These are phyloP conservation scores for Trichocladium uniseriatum DNA, from an alignment of 495 filamentous ascomycete species.

Conservation along the genomic window DNA sequence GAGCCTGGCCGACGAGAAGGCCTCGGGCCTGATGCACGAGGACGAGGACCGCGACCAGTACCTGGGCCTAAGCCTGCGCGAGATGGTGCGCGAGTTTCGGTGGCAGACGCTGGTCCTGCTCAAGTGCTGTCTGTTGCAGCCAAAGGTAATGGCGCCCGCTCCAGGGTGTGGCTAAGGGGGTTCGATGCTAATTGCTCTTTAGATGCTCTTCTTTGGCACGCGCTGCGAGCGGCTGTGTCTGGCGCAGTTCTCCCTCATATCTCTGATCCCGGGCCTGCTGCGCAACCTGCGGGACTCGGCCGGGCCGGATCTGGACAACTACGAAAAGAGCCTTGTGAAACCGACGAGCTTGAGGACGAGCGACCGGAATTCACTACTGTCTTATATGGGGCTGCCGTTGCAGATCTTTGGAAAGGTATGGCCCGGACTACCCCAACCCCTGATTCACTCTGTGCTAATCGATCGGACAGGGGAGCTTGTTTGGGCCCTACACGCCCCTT, in stretches of 20 bases:
- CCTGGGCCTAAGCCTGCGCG: constrained; percentile 81
- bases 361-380: constrained; percentile 77
- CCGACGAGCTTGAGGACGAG: constrained; percentile 86
- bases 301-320: constrained; percentile 77
- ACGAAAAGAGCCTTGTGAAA: constrained; percentile 62
- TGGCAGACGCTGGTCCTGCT: constrained; percentile 89
- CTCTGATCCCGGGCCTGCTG: constrained; percentile 84
- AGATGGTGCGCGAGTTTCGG: constrained; percentile 87
- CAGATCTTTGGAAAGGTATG: constrained; percentile 88
- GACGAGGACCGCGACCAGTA: constrained; percentile 77
- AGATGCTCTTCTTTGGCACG: constrained; percentile 99
- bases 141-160: constrained; percentile 56
- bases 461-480: constrained; percentile 64
- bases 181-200: neutral
- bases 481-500: constrained; percentile 92
- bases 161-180: neutral
- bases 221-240: constrained; percentile 92
- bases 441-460: neutral
- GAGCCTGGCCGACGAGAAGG: constrained; percentile 56
- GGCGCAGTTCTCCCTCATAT: constrained; percentile 94
- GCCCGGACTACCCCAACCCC: too few relatives aligned
- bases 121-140: constrained; percentile 86
- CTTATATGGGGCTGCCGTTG: constrained; percentile 89
- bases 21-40: constrained; percentile 52
- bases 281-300: constrained; percentile 82